Percentiles rank a stretch among this genome's conserved stretches.
Conservation (phyloP, 495 filamentous ascomycete species). For the Penicillium riverlandense region DNA sequence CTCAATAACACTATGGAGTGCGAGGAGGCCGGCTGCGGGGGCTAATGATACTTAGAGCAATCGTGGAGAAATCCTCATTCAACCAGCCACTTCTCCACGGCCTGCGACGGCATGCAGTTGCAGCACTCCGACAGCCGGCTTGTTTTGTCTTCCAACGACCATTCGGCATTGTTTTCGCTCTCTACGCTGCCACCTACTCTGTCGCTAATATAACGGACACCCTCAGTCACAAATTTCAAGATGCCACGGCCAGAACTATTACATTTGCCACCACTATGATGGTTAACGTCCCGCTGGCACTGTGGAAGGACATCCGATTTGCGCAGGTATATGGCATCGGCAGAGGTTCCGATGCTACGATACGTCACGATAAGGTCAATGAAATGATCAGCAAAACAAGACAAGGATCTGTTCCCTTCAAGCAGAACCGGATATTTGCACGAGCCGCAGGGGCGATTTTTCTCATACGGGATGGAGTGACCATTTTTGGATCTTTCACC, state of each 20-base stretch:
- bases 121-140: slow-evolving; percentile 10
- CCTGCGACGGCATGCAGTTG: slow-evolving; percentile 17
- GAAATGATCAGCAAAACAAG: too few species aligned
- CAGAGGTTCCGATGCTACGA: slow-evolving; percentile 1
- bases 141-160: slow-evolving; percentile 19
- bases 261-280: slow-evolving; percentile 19
- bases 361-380: too few species aligned
- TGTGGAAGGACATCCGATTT: slow-evolving; percentile 33
- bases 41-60: slow-evolving; percentile 12
- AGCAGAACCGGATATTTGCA: slow-evolving; percentile 8
- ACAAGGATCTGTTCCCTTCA: neutral
- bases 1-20: neutral
- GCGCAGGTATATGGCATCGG: slow-evolving; percentile 21
- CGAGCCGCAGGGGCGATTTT: slow-evolving; percentile 38
- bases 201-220: slow-evolving; percentile 29
- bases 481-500: slow-evolving; percentile 32
- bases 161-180: slow-evolving; percentile 20
- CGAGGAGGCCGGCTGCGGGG: neutral
- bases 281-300: slow-evolving; percentile 27
- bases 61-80: slow-evolving; percentile 23
- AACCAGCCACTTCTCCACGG: slow-evolving; percentile 18
- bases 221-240: slow-evolving; percentile 11
- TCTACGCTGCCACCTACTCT: slow-evolving; percentile 26
- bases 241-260: slow-evolving; percentile 13
- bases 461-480: slow-evolving; percentile 36